Percentiles rank a stretch among this genome's conserved stretches.
Conservation (phyloP, 768 basidiomycete species). For the Hirschioporus abietinus region DNA sequence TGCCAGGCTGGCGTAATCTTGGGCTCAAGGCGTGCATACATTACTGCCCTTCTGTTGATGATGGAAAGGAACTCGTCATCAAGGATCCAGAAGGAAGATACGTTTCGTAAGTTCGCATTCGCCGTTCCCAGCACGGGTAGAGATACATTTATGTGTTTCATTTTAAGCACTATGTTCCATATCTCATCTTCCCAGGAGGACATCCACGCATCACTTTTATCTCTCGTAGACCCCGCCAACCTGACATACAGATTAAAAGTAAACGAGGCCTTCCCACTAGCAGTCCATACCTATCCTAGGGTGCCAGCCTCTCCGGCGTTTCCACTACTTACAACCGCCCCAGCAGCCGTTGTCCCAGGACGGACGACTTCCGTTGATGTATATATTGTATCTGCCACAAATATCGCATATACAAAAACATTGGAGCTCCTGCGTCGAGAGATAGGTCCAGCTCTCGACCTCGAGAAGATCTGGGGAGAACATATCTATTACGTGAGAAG, state of each 20-base stretch:
- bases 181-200: conserved; percentile 31
- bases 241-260: conserved; percentile 20
- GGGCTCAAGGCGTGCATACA: conserved; percentile 28
- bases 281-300: conserved; percentile 31
- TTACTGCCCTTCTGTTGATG: conserved; percentile 26
- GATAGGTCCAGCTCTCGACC: conserved; percentile 38
- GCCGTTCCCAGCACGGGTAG: not conserved
- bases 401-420: conserved; percentile 33
- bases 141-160: not conserved
- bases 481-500: conserved; percentile 37
- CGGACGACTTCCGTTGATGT: conserved; percentile 22
- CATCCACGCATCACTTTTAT: conserved; percentile 26
- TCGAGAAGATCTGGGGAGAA: conserved; percentile 42
- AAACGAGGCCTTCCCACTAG: conserved; percentile 23
- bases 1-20: not conserved
- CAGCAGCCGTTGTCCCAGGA: conserved; percentile 22
- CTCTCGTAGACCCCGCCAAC: conserved; percentile 20
- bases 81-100: conserved; percentile 18
- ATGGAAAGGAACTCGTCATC: conserved; percentile 23
- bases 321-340: conserved; percentile 28
- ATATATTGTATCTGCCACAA: conserved; percentile 32
- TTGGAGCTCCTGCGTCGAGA: conserved; percentile 29
- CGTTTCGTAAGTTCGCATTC: conserved; percentile 25
- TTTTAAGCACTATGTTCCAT: conserved; percentile 29
- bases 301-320: conserved; percentile 32